A percentile compares a stretch with the other conserved stretches of the same genome.
These are phyloP conservation scores for Candida schatavii DNA, from an alignment of 805 yeast species.

Conservation along the genomic window DNA sequence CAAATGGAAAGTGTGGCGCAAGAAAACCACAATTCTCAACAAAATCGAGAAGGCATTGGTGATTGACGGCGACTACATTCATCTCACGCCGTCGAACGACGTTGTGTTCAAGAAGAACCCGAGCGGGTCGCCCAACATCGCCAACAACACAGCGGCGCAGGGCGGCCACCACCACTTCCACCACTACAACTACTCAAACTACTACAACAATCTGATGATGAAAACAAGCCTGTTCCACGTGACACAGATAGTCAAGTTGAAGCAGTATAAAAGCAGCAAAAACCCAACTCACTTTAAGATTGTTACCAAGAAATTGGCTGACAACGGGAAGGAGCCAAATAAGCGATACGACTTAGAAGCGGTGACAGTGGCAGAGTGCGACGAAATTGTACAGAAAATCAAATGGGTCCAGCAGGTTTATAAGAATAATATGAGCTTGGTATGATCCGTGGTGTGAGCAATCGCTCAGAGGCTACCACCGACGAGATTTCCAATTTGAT, in stretches of 20 bases:
- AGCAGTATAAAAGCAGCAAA: slow-evolving; percentile 62
- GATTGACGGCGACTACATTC: slow-evolving; percentile 91
- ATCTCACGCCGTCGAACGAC: slow-evolving; percentile 83
- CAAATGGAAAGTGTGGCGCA: slow-evolving; percentile 84
- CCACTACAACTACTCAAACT: slow-evolving; percentile 38
- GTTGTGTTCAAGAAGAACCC: slow-evolving; percentile 40
- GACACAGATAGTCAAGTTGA: slow-evolving; percentile 48
- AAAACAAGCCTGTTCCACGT: slow-evolving; percentile 88
- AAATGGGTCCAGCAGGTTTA: slow-evolving; percentile 56
- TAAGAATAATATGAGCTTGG: slow-evolving; percentile 20
- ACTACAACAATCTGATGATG: slow-evolving; percentile 62
- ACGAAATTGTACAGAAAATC: slow-evolving; percentile 74
- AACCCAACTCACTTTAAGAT: slow-evolving; percentile 80
- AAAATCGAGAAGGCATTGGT: slow-evolving; percentile 81
- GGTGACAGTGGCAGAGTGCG: slow-evolving; percentile 52
- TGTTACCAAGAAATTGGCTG: slow-evolving; percentile 47
- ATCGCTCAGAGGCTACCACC: too few relatives aligned
- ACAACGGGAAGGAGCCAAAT: slow-evolving; percentile 15
- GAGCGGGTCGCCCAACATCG: slow-evolving; percentile 15
- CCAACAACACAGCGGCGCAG: slow-evolving; percentile 7
- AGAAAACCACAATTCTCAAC: slow-evolving; percentile 78
- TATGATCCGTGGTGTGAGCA: too few relatives aligned
- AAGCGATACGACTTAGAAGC: slow-evolving; percentile 91
- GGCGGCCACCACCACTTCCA: slow-evolving; percentile 35
- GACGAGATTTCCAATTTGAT: too few relatives aligned